These are phyloP conservation scores for Neofusicoccum umdonicola DNA, from an alignment of 2,329 filamentous ascomycete species.

Conservation along the genomic window DNA sequence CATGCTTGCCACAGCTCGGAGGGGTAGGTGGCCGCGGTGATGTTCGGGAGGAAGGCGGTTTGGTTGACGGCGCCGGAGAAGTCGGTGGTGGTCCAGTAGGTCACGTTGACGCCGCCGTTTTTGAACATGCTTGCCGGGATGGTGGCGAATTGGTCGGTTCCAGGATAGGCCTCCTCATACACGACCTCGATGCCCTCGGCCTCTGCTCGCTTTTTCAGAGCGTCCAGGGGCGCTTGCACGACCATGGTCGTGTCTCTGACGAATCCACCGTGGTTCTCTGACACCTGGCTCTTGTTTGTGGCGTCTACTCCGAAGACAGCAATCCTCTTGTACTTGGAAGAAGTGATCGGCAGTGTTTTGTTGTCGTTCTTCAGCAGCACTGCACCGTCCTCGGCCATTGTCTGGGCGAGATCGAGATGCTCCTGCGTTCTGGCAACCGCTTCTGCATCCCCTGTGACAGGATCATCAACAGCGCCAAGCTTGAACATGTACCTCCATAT, in stretches of 20 bases:
- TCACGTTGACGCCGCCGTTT: no score
- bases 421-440: constrained; percentile 14
- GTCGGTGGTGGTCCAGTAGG: no score
- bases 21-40: no score
- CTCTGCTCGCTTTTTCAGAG: no score
- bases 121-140: no score
- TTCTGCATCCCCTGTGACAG: constrained; percentile 27
- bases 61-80: no score
- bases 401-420: constrained; percentile 23
- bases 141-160: no score
- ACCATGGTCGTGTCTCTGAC: constrained; percentile 44
- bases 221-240: not conserved
- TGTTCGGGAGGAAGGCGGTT: no score
- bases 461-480: constrained; percentile 46
- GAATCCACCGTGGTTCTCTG: constrained; percentile 32
- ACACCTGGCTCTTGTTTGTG: no score
- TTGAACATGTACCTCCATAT: constrained; percentile 23
- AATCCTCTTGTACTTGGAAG: constrained; percentile 42
- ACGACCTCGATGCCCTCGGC: no score
- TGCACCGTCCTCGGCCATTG: constrained; percentile 41
- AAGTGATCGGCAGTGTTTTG: constrained; percentile 51
- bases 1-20: no score
- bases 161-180: no score
- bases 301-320: constrained; percentile 52
- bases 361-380: constrained; percentile 51